These are phyloP conservation scores for Diplodia sapinea DNA, from an alignment of 2,329 filamentous ascomycete species.

Conservation along the genomic window DNA sequence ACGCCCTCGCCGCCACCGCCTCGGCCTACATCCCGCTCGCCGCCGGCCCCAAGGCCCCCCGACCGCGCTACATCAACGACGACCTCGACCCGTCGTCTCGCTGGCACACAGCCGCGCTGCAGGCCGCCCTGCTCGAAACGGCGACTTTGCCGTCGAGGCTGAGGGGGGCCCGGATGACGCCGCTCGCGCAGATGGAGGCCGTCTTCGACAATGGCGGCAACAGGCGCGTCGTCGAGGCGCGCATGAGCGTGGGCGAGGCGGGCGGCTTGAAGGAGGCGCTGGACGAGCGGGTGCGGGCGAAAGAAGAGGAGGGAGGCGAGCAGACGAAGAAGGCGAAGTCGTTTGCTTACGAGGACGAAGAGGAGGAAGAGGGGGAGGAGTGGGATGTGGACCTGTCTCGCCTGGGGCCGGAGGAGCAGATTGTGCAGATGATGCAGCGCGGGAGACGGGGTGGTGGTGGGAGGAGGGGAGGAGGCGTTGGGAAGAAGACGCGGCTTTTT, in stretches of 20 bases:
- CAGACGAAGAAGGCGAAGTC: neutral
- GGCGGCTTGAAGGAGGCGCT: constrained; percentile 40
- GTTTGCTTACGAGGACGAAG: constrained; percentile 37
- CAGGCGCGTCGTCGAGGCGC: constrained; percentile 77
- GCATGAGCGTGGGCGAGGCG: constrained; percentile 64
- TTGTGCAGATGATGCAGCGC: neutral
- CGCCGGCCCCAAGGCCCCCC: constrained; percentile 67
- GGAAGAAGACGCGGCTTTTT: constrained; percentile 48
- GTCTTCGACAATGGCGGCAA: constrained; percentile 76
- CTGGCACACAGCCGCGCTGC: constrained; percentile 82
- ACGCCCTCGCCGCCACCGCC: constrained; percentile 70
- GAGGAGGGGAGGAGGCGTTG: neutral
- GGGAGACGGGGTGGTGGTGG: neutral
- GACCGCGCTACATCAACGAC: constrained; percentile 66
- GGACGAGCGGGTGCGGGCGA: constrained; percentile 35
- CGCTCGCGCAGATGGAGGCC: constrained; percentile 68
- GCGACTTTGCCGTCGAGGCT: constrained; percentile 78
- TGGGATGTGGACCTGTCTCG: constrained; percentile 30
- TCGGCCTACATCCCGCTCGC: constrained; percentile 78
- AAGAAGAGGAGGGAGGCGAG: constrained; percentile 33
- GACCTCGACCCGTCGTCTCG: constrained; percentile 61
- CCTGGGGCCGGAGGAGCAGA: neutral
- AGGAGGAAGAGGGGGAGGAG: constrained; percentile 38
- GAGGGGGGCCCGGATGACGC: constrained; percentile 54
- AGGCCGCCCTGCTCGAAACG: constrained; percentile 78